Base-by-base conservation (phyloP, 2,329 filamentous ascomycete species). In the Phialophora macrospora region DNA sequence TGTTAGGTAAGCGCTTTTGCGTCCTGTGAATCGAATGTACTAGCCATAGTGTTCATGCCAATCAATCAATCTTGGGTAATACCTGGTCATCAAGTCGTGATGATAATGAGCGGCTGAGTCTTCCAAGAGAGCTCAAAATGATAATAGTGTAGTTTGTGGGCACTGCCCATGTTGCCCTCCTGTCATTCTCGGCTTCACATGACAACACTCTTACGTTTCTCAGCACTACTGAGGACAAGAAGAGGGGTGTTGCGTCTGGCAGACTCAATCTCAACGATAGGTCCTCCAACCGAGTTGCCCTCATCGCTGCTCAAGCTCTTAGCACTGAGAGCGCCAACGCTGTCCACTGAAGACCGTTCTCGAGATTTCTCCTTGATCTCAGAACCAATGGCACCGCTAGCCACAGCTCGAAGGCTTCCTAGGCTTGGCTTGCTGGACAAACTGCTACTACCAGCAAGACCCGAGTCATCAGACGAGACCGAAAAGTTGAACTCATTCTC, bases 311-410 rank as follows among this genome's bases (percentile, higher is more conserved):
- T 88, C 46, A 89, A 80, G 72, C 89, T 92, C 69, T 88, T 89
- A 62, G 83, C 82, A 59, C 82, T 84, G 74, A 83, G 85, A 38
- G 80, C 80, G 64, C 65, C 65, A 54, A 66, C 62, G 65, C 82
- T 84, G 68, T 83, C 82, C 48, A 80, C 77, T 8, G 81, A 83
- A 62, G 77, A 81, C 79, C 83, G 79, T 80, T 88, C 82, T 77
- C 84, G 76, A 79, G 87, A 77, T 81, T 89, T 91, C 77, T 91
- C 88, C 71, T 93, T 93, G 66, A 92, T 88, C 78, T 96, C 91
- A 1, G 91, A 95, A 61, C 92, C 92, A 74, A 96, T 96, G 57
- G 92, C 93, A 67, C 92, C 92, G 69, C 90, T 94, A 70, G 88
- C 90, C 67, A 86, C 90, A 70, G 89, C 91, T 71, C 90, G 89